Evolutionary conservation across 768 basidiomycete species (phyloP).

Genomic region (Exidia glandulosa): DNA sequence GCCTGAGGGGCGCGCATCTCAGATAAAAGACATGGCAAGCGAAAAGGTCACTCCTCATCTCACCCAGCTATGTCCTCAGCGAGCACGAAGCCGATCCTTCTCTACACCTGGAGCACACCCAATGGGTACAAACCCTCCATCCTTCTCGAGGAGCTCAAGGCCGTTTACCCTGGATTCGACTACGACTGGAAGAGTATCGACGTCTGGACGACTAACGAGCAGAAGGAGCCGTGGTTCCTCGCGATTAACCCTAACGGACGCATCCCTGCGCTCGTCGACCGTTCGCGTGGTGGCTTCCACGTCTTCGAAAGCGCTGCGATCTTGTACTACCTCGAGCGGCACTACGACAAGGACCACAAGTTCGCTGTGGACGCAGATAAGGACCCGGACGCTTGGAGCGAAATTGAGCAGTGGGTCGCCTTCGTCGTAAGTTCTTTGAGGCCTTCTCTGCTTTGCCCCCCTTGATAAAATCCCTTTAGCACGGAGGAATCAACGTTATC

Average conservation of each 20-base stretch:
- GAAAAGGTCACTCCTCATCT: no score
- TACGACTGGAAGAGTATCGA: conserved; percentile 50
- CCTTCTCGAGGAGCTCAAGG: conserved; percentile 54
- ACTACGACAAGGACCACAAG: conserved; percentile 34
- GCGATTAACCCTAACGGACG: conserved; percentile 34
- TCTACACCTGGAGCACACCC: conserved; percentile 45
- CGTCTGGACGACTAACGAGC: conserved; percentile 38
- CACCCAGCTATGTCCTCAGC: no score
- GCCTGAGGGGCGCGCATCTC: no score
- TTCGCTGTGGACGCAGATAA: conserved; percentile 19
- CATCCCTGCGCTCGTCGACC: conserved; percentile 60
- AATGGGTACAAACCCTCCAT: conserved; percentile 43
- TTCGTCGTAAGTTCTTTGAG: conserved; percentile 18
- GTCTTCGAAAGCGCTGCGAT: conserved; percentile 31
- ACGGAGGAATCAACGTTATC: conserved; percentile 81
- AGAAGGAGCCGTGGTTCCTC: conserved; percentile 78
- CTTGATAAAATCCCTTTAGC: conserved; percentile 28
- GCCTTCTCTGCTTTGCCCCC: not conserved
- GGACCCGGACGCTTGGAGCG: conserved; percentile 16
- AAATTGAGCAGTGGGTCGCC: conserved; percentile 34
- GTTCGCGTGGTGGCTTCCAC: conserved; percentile 21
- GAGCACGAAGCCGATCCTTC: conserved; percentile 16
- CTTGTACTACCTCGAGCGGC: conserved; percentile 31
- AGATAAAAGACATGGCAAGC: no score
- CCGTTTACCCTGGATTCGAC: conserved; percentile 33